These are phyloP conservation scores for Fragilariopsis cylindrus DNA, from an alignment of 108 stramenopile genomes.

Conservation along the genomic window DNA sequence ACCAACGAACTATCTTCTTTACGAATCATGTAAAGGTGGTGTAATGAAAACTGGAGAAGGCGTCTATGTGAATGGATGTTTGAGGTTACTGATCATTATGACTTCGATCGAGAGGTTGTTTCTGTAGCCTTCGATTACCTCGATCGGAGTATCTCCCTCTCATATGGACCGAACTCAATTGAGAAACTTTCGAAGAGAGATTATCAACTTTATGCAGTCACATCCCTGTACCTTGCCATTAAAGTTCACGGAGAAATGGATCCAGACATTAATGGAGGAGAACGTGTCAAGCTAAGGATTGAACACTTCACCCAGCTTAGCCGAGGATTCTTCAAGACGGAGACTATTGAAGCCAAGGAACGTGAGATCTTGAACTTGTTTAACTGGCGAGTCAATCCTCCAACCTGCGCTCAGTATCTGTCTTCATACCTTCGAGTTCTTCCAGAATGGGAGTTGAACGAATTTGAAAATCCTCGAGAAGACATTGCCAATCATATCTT, in stretches of 20 bases:
- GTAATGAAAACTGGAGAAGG: slow-evolving; percentile 43
- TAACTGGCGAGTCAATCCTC: slow-evolving; percentile 54
- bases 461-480: not conserved
- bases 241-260: slow-evolving; percentile 67
- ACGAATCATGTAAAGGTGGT: not conserved
- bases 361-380: slow-evolving; percentile 48
- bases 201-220: slow-evolving; percentile 61
- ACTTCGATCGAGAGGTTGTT: slow-evolving; percentile 69
- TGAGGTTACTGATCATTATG: slow-evolving; percentile 60
- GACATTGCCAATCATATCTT: slow-evolving; percentile 21
- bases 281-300: slow-evolving; percentile 43
- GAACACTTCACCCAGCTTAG: slow-evolving; percentile 69
- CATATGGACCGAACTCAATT: slow-evolving; percentile 7
- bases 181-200: slow-evolving; percentile 25
- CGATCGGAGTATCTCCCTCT: slow-evolving; percentile 48
- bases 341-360: slow-evolving; percentile 61
- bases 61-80: slow-evolving; percentile 66
- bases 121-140: slow-evolving; percentile 54
- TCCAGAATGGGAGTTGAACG: slow-evolving; percentile 25
- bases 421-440: slow-evolving; percentile 35
- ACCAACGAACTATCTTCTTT: slow-evolving; percentile 1
- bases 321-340: slow-evolving; percentile 65
- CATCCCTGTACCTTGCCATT: slow-evolving; percentile 65
- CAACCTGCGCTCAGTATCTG: slow-evolving; percentile 51
- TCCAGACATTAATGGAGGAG: slow-evolving; percentile 26